A percentile compares a stretch with the other conserved stretches of the same genome.
Evolutionary conservation across 2,329 filamentous ascomycete genomes (phyloP).

Genomic region (Cladorrhinum sp.): DNA sequence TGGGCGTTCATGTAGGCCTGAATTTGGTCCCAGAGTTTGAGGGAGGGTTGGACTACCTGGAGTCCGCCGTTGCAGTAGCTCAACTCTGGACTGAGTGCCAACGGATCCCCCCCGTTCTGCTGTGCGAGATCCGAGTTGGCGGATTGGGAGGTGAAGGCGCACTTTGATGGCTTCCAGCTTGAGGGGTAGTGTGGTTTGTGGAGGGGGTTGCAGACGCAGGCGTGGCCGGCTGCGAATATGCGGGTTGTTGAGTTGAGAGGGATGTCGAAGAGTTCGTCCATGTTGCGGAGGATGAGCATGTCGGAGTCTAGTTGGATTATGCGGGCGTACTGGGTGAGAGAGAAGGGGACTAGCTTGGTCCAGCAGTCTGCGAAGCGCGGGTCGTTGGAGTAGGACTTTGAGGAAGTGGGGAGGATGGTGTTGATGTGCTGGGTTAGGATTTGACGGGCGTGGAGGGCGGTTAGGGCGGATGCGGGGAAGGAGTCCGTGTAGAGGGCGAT

Average conservation of each 20-base stretch:
- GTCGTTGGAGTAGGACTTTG: constrained; percentile 61
- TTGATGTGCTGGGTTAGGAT: constrained; percentile 69
- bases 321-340: constrained; percentile 70
- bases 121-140: constrained; percentile 35
- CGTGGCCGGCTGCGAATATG: constrained; percentile 79
- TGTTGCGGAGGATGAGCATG: constrained; percentile 79
- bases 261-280: constrained; percentile 91
- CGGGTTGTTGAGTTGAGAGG: constrained; percentile 60
- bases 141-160: constrained; percentile 57
- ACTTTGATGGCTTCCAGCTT: constrained; percentile 57
- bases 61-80: constrained; percentile 48
- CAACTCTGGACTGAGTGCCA: background rate
- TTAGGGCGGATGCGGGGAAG: constrained; percentile 66
- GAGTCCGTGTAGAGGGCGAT: constrained; percentile 79
- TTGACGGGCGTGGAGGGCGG: constrained; percentile 64
- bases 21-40: constrained; percentile 48
- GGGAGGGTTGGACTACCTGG: constrained; percentile 54
- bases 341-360: constrained; percentile 81
- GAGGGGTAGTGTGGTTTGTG: constrained; percentile 74
- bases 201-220: constrained; percentile 82
- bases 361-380: constrained; percentile 87
- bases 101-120: constrained; percentile 33
- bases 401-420: constrained; percentile 64
- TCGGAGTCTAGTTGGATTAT: constrained; percentile 85
- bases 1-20: constrained; percentile 47